Base-by-base conservation (phyloP, 306 rosid genomes). In the Notholithocarpus densiflorus region DNA sequence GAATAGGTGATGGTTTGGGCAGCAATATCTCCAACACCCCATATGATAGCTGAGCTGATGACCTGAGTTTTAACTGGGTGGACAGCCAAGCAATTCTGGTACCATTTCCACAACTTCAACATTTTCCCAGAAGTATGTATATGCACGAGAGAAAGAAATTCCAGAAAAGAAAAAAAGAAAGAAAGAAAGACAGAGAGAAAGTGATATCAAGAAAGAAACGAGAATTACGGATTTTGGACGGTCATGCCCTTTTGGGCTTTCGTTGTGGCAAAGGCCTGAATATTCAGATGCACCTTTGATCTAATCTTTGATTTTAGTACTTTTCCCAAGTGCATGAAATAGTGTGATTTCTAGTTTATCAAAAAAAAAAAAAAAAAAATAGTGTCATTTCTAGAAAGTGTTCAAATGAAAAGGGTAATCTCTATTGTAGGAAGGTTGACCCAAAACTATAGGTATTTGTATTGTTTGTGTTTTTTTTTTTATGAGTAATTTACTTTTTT, bases 21-120 rank as follows among this genome's bases (percentile, higher is more conserved):
- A 81, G 88, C 89, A 64, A 88, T 80, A 73, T 88, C 92, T 75
- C 92, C 89, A 75, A 74, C 56, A 11, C 92, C 92, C 92, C 92
- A 88, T 61, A 88, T 88, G 70, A 88, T 18, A 74, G 87, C 88
- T 32, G 92, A 86, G 83, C 92, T 88, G 26, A 88, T 84, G 45
- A 86, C 86, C 89, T 86, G 92, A 0, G 92, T 88, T 86, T 86
- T 88, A 54, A 88, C 82, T 66, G 92, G 92, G 72, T 88, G 88
- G 72, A 82, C 85, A 69, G 88, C 82, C 79, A 88, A 83, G 79
- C 85, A 86, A 68, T 79, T 81, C 54, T 86, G 88, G 81, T 88
- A 88, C 89, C 86, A 82, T 86, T 81, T 83, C 92, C 92, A 88
- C 83, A 82, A 59, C 82, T 52, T 88, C 76, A 86, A 77, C 92